Evolutionary conservation across 768 basidiomycete species (phyloP).

Genomic region (Lentinus brumalis): DNA sequence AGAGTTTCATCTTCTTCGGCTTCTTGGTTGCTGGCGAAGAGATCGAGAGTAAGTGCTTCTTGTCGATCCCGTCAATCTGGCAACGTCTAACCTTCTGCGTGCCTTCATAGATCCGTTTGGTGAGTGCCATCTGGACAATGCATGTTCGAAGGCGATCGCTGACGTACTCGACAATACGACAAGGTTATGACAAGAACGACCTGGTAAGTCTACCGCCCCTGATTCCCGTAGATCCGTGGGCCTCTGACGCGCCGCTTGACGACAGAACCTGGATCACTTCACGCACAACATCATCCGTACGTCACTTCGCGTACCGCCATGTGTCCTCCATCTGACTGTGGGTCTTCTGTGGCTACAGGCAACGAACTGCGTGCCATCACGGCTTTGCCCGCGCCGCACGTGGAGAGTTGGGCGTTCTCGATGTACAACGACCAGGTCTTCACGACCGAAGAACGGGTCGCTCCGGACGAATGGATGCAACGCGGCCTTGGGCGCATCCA

Average conservation of each 20-base stretch:
- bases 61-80: constrained; percentile 6
- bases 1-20: constrained; percentile 74
- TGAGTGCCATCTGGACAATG: constrained; percentile 20
- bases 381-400: constrained; percentile 59
- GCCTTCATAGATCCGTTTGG: constrained; percentile 47
- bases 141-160: constrained; percentile 2
- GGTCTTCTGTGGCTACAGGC: constrained; percentile 31
- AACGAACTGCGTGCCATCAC: constrained; percentile 67
- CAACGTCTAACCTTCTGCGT: constrained; percentile 7
- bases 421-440: constrained; percentile 61
- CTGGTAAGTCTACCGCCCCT: constrained; percentile 42
- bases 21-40: constrained; percentile 76
- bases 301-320: constrained; percentile 19
- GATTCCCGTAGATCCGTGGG: background rate
- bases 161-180: constrained; percentile 1
- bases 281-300: constrained; percentile 67
- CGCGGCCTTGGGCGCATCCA: constrained; percentile 51
- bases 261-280: constrained; percentile 68
- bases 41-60: constrained; percentile 59
- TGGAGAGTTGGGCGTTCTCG: constrained; percentile 60
- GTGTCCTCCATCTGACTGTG: constrained; percentile 1
- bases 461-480: constrained; percentile 60
- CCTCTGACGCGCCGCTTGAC: constrained; percentile 2
- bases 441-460: constrained; percentile 42
- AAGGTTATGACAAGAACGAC: constrained; percentile 73